These are phyloP conservation scores for Kuraishia cidri DNA, from an alignment of 805 yeast species.

Conservation along the genomic window DNA sequence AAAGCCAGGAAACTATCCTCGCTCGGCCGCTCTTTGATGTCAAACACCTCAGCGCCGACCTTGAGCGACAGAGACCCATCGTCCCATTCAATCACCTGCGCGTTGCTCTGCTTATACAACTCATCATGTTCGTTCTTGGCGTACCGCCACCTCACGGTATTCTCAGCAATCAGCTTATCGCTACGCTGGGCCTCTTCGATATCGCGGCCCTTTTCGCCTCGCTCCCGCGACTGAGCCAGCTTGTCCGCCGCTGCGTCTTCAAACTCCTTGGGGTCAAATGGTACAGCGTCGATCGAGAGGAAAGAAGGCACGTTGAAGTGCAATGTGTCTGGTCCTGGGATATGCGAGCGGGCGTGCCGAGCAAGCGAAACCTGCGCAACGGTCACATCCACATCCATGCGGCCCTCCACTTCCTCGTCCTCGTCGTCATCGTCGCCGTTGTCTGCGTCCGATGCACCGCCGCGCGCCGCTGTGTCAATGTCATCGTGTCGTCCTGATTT, in stretches of 20 bases:
- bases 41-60: constrained; percentile 82
- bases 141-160: constrained; percentile 92
- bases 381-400: constrained; percentile 20
- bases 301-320: constrained; percentile 73
- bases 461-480: too few species aligned
- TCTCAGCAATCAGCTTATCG: constrained; percentile 56
- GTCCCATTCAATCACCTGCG: constrained; percentile 88
- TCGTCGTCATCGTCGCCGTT: constrained; percentile 21
- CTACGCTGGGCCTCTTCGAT: constrained; percentile 27
- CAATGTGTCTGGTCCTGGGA: constrained; percentile 22
- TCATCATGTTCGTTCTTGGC: constrained; percentile 64
- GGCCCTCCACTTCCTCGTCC: constrained; percentile 24
- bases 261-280: constrained; percentile 67
- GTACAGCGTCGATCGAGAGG: constrained; percentile 72
- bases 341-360: constrained; percentile 40
- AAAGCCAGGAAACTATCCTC: constrained; percentile 70
- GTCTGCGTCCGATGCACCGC: constrained; percentile 18
- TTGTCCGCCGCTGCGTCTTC: constrained; percentile 24
- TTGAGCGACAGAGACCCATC: constrained; percentile 86
- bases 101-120: constrained; percentile 77
- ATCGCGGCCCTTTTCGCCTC: constrained; percentile 36
- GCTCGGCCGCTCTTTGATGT: constrained; percentile 54
- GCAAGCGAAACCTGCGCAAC: constrained; percentile 34
- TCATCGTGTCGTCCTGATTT: too few species aligned
- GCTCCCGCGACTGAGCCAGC: too few species aligned